Evolutionary conservation across 805 yeast genomes (phyloP).

Genomic region (Zygosaccharomyces kombuchaensis): DNA sequence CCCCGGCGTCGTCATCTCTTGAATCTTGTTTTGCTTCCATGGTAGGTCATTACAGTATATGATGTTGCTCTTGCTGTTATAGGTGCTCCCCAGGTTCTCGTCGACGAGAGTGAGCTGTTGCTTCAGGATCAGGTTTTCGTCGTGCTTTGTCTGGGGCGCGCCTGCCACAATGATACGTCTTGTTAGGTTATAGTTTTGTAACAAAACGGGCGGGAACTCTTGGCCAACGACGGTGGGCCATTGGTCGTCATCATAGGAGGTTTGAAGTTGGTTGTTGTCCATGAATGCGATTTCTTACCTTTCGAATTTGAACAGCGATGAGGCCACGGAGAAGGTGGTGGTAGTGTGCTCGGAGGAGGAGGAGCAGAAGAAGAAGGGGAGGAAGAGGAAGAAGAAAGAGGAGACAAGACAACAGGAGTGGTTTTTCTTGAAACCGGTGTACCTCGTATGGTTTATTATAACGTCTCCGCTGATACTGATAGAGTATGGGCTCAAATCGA

Average conservation of each 20-base stretch:
- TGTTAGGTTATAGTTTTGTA: background rate
- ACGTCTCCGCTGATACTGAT: slow-evolving; percentile 53
- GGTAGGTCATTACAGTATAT: slow-evolving; percentile 21
- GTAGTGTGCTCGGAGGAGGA: background rate
- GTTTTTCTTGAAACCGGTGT: slow-evolving; percentile 46
- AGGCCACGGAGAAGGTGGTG: slow-evolving; percentile 1
- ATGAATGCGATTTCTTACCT: slow-evolving; percentile 30
- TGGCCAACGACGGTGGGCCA: background rate
- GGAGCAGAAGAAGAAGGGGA: background rate
- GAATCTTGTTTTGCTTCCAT: slow-evolving; percentile 28
- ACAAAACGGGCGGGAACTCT: background rate
- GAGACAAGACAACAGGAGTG: background rate
- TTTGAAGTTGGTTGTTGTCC: background rate
- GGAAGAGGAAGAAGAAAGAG: background rate
- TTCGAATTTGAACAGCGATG: slow-evolving; percentile 19
- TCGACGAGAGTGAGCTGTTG: slow-evolving; percentile 19
- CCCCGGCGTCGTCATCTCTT: slow-evolving; percentile 28
- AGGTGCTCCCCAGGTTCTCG: slow-evolving; percentile 24
- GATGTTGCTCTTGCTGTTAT: slow-evolving; percentile 13
- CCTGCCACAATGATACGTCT: background rate
- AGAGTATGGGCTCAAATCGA: slow-evolving; percentile 23
- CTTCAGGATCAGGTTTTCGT: background rate
- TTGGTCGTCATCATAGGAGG: background rate
- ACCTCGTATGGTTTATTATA: slow-evolving; percentile 46
- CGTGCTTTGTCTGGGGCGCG: background rate